Base-by-base conservation (phyloP, 371 early-diverging fungal genomes). In the Syncephalastrum contaminatum region DNA sequence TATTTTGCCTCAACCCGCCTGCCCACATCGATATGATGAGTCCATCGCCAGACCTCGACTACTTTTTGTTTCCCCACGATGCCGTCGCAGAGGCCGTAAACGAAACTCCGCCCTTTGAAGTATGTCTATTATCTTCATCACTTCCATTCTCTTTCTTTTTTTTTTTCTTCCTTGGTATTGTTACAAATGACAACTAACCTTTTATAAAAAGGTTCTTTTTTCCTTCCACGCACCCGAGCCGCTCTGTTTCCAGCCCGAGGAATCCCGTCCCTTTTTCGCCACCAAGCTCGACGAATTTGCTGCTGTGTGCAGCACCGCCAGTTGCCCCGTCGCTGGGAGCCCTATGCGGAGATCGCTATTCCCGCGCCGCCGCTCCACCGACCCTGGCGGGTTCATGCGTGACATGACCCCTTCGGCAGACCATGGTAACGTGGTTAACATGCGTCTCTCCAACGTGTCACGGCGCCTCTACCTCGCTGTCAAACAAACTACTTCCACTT, bases 61-160 rank as follows among this genome's bases (percentile, higher is more conserved):
- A 67, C 42, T 73, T 63, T 53, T 20, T 67, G 41, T 75, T 82
- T 41, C 76, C 82, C 53, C 69, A 66, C 18, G 73, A 82, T 58
- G 75, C 80, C 5, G 61, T 82, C 7, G 62, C 72, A 13, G 78
- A 79, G 50, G 64, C 67, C 24, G 55, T 67, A 12, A 69, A 58
- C 25, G 55, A 64, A 53, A 39, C 61, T 24, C 54, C 67, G 2
- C 75, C 75, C 15, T 67, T 61, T 56, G 72, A 77, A 71, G 81
- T 77, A 64, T 41, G 20, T 22, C 58, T 52, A 24, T 8, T 15
- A 22, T 46, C 19, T 46, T n/a, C 24, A 25, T 45, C 13, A 25
- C 48, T 2, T 5, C 19, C 16, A 18, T 22, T 22, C 27, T 39
- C 27, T 18, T 53, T 43, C 39, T 45, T 16, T 43, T 14, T 51